Base-by-base conservation (phyloP, 192 early-diverging fungal genomes). In the Mortierella hygrophila region DNA sequence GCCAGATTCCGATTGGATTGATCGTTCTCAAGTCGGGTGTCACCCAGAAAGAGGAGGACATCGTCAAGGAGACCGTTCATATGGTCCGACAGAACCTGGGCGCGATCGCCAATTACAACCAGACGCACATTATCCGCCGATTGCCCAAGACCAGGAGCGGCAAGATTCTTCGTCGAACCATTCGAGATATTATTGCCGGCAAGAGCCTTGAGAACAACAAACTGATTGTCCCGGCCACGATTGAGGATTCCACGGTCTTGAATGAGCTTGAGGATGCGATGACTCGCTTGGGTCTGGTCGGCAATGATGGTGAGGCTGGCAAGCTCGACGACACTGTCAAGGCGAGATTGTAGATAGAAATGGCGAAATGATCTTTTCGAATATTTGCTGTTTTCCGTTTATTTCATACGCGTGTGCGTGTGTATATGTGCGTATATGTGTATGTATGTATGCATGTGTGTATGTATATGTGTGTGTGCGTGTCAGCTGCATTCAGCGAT, bases 121-220 rank as follows among this genome's bases (percentile, higher is more conserved):
- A 89, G n/a, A 90, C 91, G 1, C 91, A 94, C 49, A 80, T 97
- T 52, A 93, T 98, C 6, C 82, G 92, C 26, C 86, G 93, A 13
- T 77, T 98, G 82, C 97, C 97, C 41, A 98, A 98, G 86, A 98
- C 97, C 1, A 86, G 97, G 20, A 93, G 92, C 29, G 97, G 97
- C 23, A 98, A 98, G 88, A 93, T 97, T 37, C 78, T 97, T 81
- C 89, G 97, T 65, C 90, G 94, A 44, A 94, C 93, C 70, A 92
- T 97, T 46, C 90, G 97, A 18, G 91, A 90, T 78, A 95, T 95
- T 89, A 85, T 93, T 55, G 92, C 93, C 38, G 94, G 93, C 49
- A 92, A 93, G 74, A 81, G 79, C 70, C 74, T 86, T 35, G 92
- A 91, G 37, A 79, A 90, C 29, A 83, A 81, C n/a, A 57, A 77